A percentile compares a stretch with the other conserved stretches of the same genome.
phyloP scores from a whole-genome alignment of 306 rosid species.

The Sicyos edulis region DNA sequence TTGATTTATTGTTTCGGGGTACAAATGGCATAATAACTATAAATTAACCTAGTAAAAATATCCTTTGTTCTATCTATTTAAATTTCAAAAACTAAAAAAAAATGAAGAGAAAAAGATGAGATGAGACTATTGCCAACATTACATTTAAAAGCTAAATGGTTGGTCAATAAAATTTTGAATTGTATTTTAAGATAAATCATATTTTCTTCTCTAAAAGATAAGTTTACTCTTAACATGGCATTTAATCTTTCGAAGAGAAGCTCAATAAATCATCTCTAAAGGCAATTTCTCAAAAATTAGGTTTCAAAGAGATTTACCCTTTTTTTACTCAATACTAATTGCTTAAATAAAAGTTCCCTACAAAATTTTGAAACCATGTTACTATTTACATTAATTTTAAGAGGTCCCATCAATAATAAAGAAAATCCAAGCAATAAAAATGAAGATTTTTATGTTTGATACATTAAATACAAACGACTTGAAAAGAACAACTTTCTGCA shows the following conservation, averaged over 20 bases:
- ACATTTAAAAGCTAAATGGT: no score
- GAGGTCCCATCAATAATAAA: not conserved
- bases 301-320: not conserved
- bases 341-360: not conserved
- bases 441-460: not conserved
- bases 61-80: not conserved
- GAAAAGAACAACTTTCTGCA: conserved; percentile 7
- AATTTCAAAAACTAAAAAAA: no score
- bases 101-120: no score
- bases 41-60: not conserved
- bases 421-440: not conserved
- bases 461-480: not conserved
- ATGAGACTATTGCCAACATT: no score
- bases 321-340: not conserved
- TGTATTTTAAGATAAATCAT: not conserved
- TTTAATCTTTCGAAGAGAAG: not conserved
- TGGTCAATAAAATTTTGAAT: no score
- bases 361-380: not conserved
- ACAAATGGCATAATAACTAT: no score
- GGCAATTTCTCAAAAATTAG: not conserved
- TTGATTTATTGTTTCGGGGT: no score
- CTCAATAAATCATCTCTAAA: not conserved
- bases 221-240: not conserved
- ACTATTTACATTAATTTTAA: not conserved
- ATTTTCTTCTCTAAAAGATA: not conserved